phyloP scores from a whole-genome alignment of 768 basidiomycete genomes.

The Nidularia sp. region DNA sequence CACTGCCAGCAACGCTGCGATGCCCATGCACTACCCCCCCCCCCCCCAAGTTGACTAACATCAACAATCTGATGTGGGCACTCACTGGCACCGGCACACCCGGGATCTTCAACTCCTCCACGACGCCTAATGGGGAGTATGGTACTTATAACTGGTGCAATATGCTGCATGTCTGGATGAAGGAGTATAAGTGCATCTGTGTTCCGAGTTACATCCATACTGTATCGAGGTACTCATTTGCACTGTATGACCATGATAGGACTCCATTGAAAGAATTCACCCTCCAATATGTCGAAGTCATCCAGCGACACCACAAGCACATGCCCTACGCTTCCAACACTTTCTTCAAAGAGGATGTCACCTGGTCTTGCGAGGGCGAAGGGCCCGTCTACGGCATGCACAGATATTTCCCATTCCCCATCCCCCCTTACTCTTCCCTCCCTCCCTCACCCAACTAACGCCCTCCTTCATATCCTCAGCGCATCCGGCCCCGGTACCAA shows the following conservation, averaged over 20 bases:
- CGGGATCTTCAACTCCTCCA: constrained; percentile 40
- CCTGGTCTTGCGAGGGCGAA: constrained; percentile 38
- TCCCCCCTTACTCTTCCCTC: too few relatives aligned
- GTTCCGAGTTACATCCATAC: background rate
- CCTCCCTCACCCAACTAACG: too few relatives aligned
- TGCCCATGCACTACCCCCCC: constrained; percentile 17
- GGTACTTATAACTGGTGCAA: constrained; percentile 51
- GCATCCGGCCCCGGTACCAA: background rate
- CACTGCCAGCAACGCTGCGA: too few relatives aligned
- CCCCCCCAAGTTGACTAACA: constrained; percentile 29
- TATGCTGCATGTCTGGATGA: constrained; percentile 45
- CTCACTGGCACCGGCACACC: constrained; percentile 38
- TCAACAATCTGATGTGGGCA: constrained; percentile 40
- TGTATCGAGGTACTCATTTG: too few relatives aligned
- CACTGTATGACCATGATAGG: constrained; percentile 12
- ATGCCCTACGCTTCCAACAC: constrained; percentile 48
- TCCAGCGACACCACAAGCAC: constrained; percentile 51
- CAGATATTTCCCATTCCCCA: constrained; percentile 10
- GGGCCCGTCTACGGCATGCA: constrained; percentile 31
- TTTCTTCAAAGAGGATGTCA: constrained; percentile 42
- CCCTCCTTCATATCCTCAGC: background rate
- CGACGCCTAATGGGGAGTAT: constrained; percentile 31
- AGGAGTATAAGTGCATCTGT: constrained; percentile 39
- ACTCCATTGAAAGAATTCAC: constrained; percentile 27
- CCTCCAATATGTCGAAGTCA: constrained; percentile 45